Evolutionary conservation across 306 rosid genomes (phyloP).

Genomic region (Quercus ilex): DNA sequence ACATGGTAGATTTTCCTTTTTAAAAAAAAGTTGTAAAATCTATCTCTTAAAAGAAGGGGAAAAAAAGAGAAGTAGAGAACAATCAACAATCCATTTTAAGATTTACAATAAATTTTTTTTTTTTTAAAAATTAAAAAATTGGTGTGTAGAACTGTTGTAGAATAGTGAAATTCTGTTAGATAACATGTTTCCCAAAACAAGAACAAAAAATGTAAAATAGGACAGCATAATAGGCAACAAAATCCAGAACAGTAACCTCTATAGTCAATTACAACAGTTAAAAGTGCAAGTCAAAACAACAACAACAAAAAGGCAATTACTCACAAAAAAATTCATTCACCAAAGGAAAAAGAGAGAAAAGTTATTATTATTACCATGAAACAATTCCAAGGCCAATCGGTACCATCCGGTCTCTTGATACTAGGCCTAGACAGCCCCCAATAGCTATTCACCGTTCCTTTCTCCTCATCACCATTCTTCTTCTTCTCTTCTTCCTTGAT

Average conservation of each 20-base stretch:
- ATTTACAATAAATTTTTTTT: neutral
- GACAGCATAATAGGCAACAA: too few species aligned
- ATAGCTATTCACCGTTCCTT: constrained; percentile 39
- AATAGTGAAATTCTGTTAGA: too few species aligned
- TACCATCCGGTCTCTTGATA: constrained; percentile 69
- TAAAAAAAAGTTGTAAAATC: neutral
- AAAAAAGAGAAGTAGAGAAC: neutral
- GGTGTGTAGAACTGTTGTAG: neutral
- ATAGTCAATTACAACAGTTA: too few species aligned
- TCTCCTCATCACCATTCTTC: constrained; percentile 22
- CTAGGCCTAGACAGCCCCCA: constrained; percentile 70
- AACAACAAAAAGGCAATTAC: too few species aligned
- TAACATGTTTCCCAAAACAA: too few species aligned
- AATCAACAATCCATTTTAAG: neutral
- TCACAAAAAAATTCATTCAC: too few species aligned
- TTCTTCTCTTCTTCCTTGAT: too few species aligned
- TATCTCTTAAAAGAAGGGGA: neutral
- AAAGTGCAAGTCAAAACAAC: too few species aligned
- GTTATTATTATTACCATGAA: constrained; percentile 48
- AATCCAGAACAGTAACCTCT: too few species aligned
- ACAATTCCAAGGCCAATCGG: constrained; percentile 96
- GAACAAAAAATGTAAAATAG: too few species aligned
- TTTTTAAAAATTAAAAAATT: too few species aligned
- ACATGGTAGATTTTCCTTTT: too few species aligned
- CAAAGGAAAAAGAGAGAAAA: neutral